Base-by-base conservation (phyloP, 2,329 filamentous ascomycete species). In the Sporothrix protearum region DNA sequence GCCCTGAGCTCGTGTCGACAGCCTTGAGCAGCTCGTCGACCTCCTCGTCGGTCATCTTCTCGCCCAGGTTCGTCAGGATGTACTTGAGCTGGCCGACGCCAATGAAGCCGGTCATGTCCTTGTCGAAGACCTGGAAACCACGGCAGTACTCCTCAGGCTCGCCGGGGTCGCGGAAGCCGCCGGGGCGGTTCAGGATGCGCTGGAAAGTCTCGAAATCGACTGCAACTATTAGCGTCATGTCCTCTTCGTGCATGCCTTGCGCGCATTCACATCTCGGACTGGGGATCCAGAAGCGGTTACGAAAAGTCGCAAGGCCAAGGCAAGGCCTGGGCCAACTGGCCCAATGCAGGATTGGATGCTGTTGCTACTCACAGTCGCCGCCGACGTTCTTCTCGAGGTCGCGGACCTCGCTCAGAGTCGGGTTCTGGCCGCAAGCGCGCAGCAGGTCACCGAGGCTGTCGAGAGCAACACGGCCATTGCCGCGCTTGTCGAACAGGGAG, bases 11-110 rank as follows among this genome's bases (percentile, higher is more conserved):
- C 73, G 94, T 97, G 81, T 99, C 96, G 75, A 98, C 95, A 0
- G 94, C 94, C 90, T 98, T 99, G 81, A 99, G 90, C 80, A 99
- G 87, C 87, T 99, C 96, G 81, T 98, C 95, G 66, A 99, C 96
- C 86, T 99, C 96, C 75, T 98, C 96, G 78, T 99, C 95, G 74
- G 92, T 93, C 94, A 99, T 97, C 87, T 98, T 98, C 90, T 99
- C 96, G 78, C 96, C 96, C 78, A 99, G 84, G 81, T 98, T 98
- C 71, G 96, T 99, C 79, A 99, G 84, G 80, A 99, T 95, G 84
- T 99, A 99, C 83, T 97, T 92, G 82, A 99, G 88, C 84, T 99
- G 96, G 72, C 96, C 96, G 75, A 98, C 95, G 71, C 95, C 96
- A 80, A 99, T 98, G 82, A 94, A 97, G 69, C 96, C 96, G 73